Evolutionary conservation across 495 filamentous ascomycete species (phyloP), one percentile per base, ranked within the genome.

Genomic region (Podospora fimiseda): DNA sequence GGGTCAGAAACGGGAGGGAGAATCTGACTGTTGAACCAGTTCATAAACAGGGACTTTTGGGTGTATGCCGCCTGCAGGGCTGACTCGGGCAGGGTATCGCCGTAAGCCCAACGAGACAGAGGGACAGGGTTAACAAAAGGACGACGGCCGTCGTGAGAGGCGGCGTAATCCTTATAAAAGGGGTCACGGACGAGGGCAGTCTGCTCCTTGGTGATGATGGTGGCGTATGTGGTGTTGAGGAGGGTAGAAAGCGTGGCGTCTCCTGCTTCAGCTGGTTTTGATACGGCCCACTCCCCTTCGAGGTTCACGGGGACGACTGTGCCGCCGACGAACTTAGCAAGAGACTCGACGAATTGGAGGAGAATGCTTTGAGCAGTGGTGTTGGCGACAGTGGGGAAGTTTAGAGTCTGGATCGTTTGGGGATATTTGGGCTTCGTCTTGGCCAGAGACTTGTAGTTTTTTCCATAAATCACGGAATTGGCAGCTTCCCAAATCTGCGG

Each of bases 61-160:
- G 55, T 51, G 18, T 70, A 38, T 9, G 73, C 76, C 2, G 63
- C 56, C 4, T 69, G 60, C 8, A 75, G 57, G 0, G 64, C 64
- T 1, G 67, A 60, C 14, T 63, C 60, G 0, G 74, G 68, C 38
- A 70, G 63, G 1, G 58, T 43, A 51, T 79, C 74, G 22, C 75
- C 81, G 59, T 70, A 83, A 0, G 63, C 66, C 81, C 82, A 87
- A 7, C 82, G 75, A 1, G 68, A 53, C 3, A 81, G 57, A 1
- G 81, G 81, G 0, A 63, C 70, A 1, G 80, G 80, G 58, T 82
- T 74, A 19, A 83, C 65, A 47, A 80, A 82, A 1, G 80, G 80
- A 1, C 49, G 60, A 23, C 75, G 73, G 33, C 74, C 77, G 15
- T 67, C 64, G 51, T 79, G 59, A 3, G 63, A 58, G 8, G 70